Conservation (phyloP, 1,139 yeast species). For the Arxiozyma heterogenica region DNA sequence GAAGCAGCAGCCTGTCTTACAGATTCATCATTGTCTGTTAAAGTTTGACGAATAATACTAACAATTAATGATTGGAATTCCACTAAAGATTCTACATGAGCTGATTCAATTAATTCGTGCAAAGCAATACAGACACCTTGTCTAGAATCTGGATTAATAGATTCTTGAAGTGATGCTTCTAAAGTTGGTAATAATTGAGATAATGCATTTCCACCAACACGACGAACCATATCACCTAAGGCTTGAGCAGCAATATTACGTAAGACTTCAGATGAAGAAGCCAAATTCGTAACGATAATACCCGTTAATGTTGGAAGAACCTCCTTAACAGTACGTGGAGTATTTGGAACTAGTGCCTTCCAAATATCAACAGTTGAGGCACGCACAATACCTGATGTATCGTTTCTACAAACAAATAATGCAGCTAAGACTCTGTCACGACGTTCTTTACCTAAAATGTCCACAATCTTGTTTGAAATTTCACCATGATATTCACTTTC, state of each 20-base stretch:
- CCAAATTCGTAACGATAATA: conserved; percentile 72
- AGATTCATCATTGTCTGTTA: conserved; percentile 60
- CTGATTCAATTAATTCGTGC: conserved; percentile 72
- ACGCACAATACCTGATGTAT: conserved; percentile 79
- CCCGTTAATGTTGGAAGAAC: conserved; percentile 76
- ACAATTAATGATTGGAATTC: conserved; percentile 65
- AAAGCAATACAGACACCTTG: conserved; percentile 96
- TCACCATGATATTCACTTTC: conserved; percentile 48
- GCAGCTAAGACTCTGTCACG: conserved; percentile 80
- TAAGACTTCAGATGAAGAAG: conserved; percentile 68
- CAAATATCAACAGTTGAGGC: conserved; percentile 91
- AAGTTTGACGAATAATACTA: conserved; percentile 65
- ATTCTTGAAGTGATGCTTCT: conserved; percentile 50
- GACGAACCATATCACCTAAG: conserved; percentile 87
- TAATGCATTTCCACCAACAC: conserved; percentile 87
- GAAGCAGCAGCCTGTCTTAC: conserved; percentile 89
- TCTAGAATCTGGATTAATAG: conserved; percentile 68
- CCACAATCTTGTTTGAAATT: conserved; percentile 60
- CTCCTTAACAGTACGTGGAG: conserved; percentile 93
- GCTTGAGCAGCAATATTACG: conserved; percentile 89
- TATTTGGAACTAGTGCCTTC: conserved; percentile 93
- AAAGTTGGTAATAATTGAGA: conserved; percentile 79
- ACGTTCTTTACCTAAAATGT: conserved; percentile 76
- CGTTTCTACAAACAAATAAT: conserved; percentile 88
- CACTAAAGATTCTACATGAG: conserved; percentile 52